A percentile compares a stretch with the other conserved stretches of the same genome.
Conservation (phyloP, 1,284 basidiomycete species). For the Coriolopsis trogii region DNA sequence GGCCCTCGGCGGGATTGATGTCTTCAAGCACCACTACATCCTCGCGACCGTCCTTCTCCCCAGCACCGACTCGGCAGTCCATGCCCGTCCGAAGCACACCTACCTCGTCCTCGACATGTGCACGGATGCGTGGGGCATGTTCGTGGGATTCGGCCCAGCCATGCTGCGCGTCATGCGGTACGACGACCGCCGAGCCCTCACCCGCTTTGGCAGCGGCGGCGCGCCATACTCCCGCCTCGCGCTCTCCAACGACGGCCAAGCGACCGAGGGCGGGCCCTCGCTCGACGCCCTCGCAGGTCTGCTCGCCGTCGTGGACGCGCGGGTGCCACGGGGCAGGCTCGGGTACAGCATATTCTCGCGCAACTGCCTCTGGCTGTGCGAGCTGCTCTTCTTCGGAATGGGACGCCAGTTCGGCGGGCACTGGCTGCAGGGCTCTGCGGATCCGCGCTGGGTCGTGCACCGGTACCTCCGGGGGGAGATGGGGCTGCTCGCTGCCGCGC, state of each 20-base stretch:
- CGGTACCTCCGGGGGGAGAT: slow-evolving; percentile 5
- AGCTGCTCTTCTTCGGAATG: slow-evolving; percentile 6
- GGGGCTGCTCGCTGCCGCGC: neutral
- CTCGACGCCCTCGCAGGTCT: slow-evolving; percentile 6
- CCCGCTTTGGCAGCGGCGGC: neutral
- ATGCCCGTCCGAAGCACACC: too few species aligned
- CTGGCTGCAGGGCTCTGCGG: neutral
- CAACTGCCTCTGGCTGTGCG: slow-evolving; percentile 7
- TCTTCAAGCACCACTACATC: neutral
- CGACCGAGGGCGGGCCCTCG: neutral
- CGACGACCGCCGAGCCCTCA: neutral
- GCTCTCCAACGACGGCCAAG: too few species aligned
- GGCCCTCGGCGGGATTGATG: neutral
- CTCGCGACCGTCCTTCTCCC: neutral
- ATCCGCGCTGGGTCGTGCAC: neutral
- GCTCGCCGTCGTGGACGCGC: neutral
- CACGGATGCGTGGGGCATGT: neutral
- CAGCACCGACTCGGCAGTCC: too few species aligned
- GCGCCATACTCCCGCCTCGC: neutral
- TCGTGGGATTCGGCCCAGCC: neutral
- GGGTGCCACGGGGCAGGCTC: neutral
- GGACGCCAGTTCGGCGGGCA: neutral
- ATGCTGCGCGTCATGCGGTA: neutral
- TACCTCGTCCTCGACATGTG: neutral
- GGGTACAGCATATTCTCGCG: too few species aligned